These are phyloP conservation scores for Tricholoma sp. DNA, from an alignment of 768 basidiomycete genomes.

Conservation along the genomic window DNA sequence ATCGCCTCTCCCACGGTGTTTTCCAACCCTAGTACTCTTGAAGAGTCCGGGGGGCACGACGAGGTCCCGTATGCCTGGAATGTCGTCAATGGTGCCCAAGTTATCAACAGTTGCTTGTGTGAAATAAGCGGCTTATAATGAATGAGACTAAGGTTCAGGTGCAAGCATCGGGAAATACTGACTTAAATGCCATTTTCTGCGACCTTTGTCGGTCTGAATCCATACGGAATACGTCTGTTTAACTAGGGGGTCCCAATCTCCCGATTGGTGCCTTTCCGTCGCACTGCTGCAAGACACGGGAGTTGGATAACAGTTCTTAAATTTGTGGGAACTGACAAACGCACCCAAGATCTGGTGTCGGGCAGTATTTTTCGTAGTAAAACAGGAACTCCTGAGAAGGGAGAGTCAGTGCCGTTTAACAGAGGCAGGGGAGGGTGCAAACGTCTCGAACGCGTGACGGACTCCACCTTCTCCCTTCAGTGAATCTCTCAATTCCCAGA, in stretches of 20 bases:
- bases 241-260: constrained; percentile 64
- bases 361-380: constrained; percentile 72
- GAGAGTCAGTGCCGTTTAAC: constrained; percentile 8
- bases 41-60: constrained; percentile 64
- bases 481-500: constrained; percentile 80
- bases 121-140: constrained; percentile 67
- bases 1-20: constrained; percentile 42
- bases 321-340: background rate
- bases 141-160: constrained; percentile 7
- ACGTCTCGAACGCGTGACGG: constrained; percentile 82
- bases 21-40: constrained; percentile 58
- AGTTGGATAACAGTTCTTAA: background rate
- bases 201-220: constrained; percentile 58
- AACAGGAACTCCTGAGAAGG: constrained; percentile 69
- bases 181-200: constrained; percentile 83
- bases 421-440: constrained; percentile 21
- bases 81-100: constrained; percentile 66
- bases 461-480: constrained; percentile 79
- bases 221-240: constrained; percentile 85
- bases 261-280: constrained; percentile 46
- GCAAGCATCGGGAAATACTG: constrained; percentile 22
- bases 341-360: constrained; percentile 43
- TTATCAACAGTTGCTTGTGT: constrained; percentile 71
- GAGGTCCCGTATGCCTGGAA: constrained; percentile 52
- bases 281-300: constrained; percentile 10